Evolutionary conservation across 139 green algal species (phyloP).

Genomic region (Pseudopediastrum boryanum): DNA sequence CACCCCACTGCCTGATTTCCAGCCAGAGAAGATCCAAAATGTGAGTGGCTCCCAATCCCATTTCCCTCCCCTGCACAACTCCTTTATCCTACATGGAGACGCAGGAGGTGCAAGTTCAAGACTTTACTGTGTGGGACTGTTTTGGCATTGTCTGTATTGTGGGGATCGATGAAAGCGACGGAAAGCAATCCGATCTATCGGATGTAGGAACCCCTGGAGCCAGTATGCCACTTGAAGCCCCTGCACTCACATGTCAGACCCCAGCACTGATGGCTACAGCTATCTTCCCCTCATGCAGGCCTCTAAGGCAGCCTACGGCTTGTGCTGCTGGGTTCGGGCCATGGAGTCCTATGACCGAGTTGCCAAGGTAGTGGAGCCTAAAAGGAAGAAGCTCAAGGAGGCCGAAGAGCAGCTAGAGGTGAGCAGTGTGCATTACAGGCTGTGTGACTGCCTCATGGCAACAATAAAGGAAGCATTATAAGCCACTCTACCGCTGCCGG

Average conservation of each 20-base stretch:
- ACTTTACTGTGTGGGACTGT: too few relatives aligned
- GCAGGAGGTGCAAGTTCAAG: too few relatives aligned
- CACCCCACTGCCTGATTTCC: constrained; percentile 59
- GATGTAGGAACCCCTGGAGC: too few relatives aligned
- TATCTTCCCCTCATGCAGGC: constrained; percentile 41
- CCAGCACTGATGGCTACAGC: not conserved
- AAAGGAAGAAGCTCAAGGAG: constrained; percentile 67
- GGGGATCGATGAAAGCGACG: too few relatives aligned
- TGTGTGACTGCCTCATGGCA: not conserved
- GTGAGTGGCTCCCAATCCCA: too few relatives aligned
- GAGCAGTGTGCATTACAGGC: not conserved
- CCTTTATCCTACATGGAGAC: too few relatives aligned
- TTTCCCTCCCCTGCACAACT: too few relatives aligned
- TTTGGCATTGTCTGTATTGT: too few relatives aligned
- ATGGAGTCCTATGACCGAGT: constrained; percentile 84
- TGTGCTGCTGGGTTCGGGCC: constrained; percentile 81
- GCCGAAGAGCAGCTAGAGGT: constrained; percentile 61
- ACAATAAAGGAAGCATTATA: not conserved
- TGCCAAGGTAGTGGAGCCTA: constrained; percentile 74
- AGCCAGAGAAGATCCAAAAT: constrained; percentile 66
- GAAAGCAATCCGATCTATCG: too few relatives aligned
- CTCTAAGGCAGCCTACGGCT: constrained; percentile 69
- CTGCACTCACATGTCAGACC: too few relatives aligned
- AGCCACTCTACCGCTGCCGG: not conserved
- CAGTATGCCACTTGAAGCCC: too few relatives aligned